phyloP scores from a whole-genome alignment of 352 stramenopile genomes.

The Globisporangium middletonii region DNA sequence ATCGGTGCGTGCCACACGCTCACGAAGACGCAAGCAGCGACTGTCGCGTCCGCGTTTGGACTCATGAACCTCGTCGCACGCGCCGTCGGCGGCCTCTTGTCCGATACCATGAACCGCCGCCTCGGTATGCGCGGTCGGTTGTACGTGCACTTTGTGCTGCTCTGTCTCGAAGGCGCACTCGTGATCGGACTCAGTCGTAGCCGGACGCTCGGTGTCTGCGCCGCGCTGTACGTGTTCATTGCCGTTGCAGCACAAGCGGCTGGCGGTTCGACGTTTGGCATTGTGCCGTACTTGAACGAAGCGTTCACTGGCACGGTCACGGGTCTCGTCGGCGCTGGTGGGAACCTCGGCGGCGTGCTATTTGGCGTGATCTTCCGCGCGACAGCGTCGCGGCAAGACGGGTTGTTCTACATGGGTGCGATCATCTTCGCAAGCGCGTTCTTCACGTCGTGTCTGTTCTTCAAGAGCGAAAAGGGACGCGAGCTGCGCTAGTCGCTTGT shows the following conservation, averaged over 20 bases:
- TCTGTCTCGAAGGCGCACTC: constrained; percentile 58
- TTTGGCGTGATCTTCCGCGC: constrained; percentile 65
- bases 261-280: too few species aligned
- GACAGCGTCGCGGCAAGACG: constrained; percentile 22
- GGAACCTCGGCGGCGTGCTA: constrained; percentile 65
- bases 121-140: constrained; percentile 90
- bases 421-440: constrained; percentile 51
- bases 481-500: constrained; percentile 9
- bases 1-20: too few species aligned
- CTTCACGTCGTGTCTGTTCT: constrained; percentile 32
- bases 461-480: constrained; percentile 28
- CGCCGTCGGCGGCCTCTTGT: constrained; percentile 86
- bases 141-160: constrained; percentile 69
- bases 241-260: too few species aligned
- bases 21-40: too few species aligned
- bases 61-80: too few species aligned
- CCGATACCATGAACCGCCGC: constrained; percentile 76
- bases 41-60: too few species aligned
- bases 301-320: too few species aligned
- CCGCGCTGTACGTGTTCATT: too few species aligned
- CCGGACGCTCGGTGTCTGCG: too few species aligned
- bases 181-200: too few species aligned
- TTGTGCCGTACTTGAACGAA: too few species aligned
- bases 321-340: constrained; percentile 13
- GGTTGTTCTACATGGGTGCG: constrained; percentile 48